These are phyloP conservation scores for Saksenaea vasiformis DNA, from an alignment of 371 early-diverging fungal genomes.

Conservation along the genomic window DNA sequence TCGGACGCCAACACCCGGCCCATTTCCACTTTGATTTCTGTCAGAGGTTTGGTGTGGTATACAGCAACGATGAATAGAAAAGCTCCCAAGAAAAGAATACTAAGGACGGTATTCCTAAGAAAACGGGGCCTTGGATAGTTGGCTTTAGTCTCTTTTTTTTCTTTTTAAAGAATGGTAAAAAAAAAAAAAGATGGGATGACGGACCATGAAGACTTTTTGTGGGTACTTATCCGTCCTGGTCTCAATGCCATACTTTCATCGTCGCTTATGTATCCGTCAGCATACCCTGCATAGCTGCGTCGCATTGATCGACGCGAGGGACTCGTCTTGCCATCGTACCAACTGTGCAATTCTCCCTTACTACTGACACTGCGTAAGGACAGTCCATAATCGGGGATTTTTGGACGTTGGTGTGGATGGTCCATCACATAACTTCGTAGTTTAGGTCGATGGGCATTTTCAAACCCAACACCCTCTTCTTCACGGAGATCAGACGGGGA, in stretches of 20 bases:
- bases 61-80: conserved; percentile 14
- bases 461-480: conserved; percentile 8
- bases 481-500: conserved; percentile 8
- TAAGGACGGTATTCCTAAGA: conserved; percentile 10
- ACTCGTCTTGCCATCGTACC: background rate
- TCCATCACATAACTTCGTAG: conserved; percentile 34
- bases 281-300: conserved; percentile 3
- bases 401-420: conserved; percentile 25
- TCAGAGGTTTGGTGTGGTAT: conserved; percentile 44
- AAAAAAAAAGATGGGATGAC: background rate
- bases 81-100: conserved; percentile 13
- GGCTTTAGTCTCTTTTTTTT: background rate
- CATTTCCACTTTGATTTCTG: conserved; percentile 48
- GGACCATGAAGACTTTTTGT: background rate
- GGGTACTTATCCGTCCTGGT: background rate
- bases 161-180: background rate
- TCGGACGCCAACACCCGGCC: conserved; percentile 66
- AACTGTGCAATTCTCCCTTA: background rate
- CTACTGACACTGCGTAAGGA: background rate
- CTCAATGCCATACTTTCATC: conserved; percentile 41
- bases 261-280: conserved; percentile 46
- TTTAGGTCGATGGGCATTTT: conserved; percentile 24
- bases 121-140: conserved; percentile 11
- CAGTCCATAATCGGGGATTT: background rate
- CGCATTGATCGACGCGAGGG: background rate